A percentile compares a stretch with the other conserved stretches of the same genome.
Evolutionary conservation across 306 rosid genomes (phyloP).

Genomic region (Biancaea sappan): DNA sequence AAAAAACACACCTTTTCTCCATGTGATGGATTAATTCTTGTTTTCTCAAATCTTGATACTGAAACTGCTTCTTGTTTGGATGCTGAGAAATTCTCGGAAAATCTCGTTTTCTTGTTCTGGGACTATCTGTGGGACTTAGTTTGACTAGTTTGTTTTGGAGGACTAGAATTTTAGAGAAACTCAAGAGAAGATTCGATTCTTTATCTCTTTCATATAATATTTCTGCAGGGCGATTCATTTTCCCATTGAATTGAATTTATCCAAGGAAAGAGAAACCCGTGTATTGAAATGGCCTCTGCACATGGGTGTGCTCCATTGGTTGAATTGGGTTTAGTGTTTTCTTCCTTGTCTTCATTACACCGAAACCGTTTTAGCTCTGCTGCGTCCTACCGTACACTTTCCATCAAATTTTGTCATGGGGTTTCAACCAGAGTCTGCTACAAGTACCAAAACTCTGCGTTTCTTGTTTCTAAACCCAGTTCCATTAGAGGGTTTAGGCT

Average conservation of each 20-base stretch:
- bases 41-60: background rate
- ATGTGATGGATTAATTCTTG: slow-evolving; percentile 26
- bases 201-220: background rate
- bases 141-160: slow-evolving; percentile 25
- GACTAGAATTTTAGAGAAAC: slow-evolving; percentile 22
- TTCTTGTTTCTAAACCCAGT: slow-evolving; percentile 32
- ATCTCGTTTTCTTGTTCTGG: background rate
- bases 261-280: background rate
- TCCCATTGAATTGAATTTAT: slow-evolving; percentile 33
- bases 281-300: slow-evolving; percentile 61
- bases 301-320: slow-evolving; percentile 54
- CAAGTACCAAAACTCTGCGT: slow-evolving; percentile 39
- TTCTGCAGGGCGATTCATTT: slow-evolving; percentile 13
- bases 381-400: slow-evolving; percentile 27
- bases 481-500: slow-evolving; percentile 55
- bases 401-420: slow-evolving; percentile 42
- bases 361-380: slow-evolving; percentile 36
- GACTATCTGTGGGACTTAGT: slow-evolving; percentile 16
- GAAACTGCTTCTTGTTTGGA: slow-evolving; percentile 34
- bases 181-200: slow-evolving; percentile 39
- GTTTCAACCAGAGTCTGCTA: slow-evolving; percentile 33
- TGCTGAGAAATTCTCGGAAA: slow-evolving; percentile 37
- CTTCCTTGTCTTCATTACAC: slow-evolving; percentile 45
- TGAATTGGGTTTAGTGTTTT: slow-evolving; percentile 43
- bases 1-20: background rate